phyloP scores from a whole-genome alignment of 805 yeast species.

The Candida sanyiensis region DNA sequence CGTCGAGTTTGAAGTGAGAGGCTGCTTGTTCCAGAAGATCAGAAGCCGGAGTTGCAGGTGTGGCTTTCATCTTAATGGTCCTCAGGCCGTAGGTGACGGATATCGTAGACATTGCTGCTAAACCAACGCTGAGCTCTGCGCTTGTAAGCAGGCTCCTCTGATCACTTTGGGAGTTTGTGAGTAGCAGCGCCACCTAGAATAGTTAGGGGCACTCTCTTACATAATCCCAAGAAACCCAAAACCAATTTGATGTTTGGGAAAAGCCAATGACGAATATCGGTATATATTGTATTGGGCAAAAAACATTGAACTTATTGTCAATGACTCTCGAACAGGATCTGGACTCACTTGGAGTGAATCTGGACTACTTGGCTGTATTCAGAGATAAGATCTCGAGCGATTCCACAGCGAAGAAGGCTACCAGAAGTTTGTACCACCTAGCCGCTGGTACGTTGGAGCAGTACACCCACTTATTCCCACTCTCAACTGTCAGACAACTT shows the following conservation, averaged over 20 bases:
- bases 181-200: too few species aligned
- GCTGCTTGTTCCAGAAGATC: conserved; percentile 34
- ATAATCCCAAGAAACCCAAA: too few species aligned
- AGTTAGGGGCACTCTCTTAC: too few species aligned
- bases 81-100: conserved; percentile 31
- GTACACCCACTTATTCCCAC: conserved; percentile 6
- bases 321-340: not conserved
- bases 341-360: not conserved
- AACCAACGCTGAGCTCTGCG: not conserved
- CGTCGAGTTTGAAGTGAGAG: conserved; percentile 32
- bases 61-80: conserved; percentile 29
- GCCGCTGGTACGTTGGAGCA: not conserved
- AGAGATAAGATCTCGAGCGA: not conserved
- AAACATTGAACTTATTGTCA: too few species aligned
- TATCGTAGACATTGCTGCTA: conserved; percentile 31
- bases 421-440: conserved; percentile 5
- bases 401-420: not conserved
- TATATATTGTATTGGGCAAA: too few species aligned
- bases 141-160: not conserved
- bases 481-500: not conserved
- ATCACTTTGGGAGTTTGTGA: too few species aligned
- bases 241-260: too few species aligned
- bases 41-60: conserved; percentile 32
- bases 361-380: conserved; percentile 1
- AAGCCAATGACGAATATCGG: too few species aligned